Evolutionary conservation across 306 rosid genomes (phyloP).

Genomic region (Prunus padus): DNA sequence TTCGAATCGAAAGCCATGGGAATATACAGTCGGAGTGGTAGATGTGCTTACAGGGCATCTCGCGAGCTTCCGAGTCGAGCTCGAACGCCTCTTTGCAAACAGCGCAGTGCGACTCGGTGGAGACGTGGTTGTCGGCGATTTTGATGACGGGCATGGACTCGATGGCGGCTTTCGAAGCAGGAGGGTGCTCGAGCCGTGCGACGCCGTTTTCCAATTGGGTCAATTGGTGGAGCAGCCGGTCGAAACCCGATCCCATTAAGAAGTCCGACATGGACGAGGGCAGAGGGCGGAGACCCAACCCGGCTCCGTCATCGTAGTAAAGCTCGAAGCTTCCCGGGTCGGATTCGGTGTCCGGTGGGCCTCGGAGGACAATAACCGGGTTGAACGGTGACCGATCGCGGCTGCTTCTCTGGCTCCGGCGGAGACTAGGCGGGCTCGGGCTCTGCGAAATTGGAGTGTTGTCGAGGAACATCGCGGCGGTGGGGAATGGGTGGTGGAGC

Average conservation of each 20-base stretch:
- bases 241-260: conserved; percentile 68
- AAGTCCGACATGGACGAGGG: conserved; percentile 57
- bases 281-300: conserved; percentile 57
- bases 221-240: conserved; percentile 60
- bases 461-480: conserved; percentile 41
- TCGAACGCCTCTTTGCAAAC: conserved; percentile 63
- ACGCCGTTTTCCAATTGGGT: conserved; percentile 48
- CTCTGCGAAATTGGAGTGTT: conserved; percentile 28
- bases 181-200: conserved; percentile 47
- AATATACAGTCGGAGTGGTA: conserved; percentile 66
- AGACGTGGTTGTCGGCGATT: conserved; percentile 42
- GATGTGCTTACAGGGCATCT: conserved; percentile 76
- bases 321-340: conserved; percentile 55
- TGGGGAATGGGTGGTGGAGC: conserved; percentile 38
- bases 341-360: conserved; percentile 42
- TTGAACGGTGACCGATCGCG: conserved; percentile 62
- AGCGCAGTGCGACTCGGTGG: conserved; percentile 61
- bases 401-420: conserved; percentile 37
- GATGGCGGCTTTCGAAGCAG: conserved; percentile 64
- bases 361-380: conserved; percentile 65
- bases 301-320: conserved; percentile 60
- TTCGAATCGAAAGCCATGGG: conserved; percentile 68
- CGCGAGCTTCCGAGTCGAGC: conserved; percentile 59
- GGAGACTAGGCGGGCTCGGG: conserved; percentile 39
- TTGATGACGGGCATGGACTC: conserved; percentile 64